phyloP scores from a whole-genome alignment of 108 stramenopile species.

The Cylindrotheca fusiformis region DNA sequence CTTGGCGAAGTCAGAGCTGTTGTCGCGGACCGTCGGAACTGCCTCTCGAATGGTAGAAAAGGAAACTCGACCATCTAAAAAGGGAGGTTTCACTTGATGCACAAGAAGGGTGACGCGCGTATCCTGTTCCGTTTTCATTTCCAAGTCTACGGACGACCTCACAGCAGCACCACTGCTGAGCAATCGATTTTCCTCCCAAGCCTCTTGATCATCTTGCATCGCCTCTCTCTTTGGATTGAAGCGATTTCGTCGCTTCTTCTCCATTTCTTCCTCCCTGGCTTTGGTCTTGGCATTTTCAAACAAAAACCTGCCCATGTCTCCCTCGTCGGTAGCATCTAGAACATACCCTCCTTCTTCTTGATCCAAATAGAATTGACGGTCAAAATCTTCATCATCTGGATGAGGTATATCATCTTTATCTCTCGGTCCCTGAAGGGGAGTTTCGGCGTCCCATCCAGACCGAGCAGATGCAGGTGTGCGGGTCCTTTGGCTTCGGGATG shows the following conservation, averaged over 20 bases:
- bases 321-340: conserved; percentile 25
- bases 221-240: conserved; percentile 63
- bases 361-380: conserved; percentile 88
- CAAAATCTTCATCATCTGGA: conserved; percentile 66
- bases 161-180: conserved; percentile 85
- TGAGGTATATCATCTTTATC: conserved; percentile 9
- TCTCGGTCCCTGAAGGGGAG: conserved; percentile 18
- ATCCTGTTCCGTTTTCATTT: conserved; percentile 64
- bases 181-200: conserved; percentile 95
- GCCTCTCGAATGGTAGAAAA: conserved; percentile 84
- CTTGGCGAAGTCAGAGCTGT: conserved; percentile 88
- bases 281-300: conserved; percentile 76
- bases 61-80: conserved; percentile 77
- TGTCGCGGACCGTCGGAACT: conserved; percentile 86
- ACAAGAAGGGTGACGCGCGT: conserved; percentile 82
- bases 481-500: not conserved
- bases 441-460: conserved; percentile 34
- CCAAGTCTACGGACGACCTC: conserved; percentile 66
- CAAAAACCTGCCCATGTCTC: conserved; percentile 73
- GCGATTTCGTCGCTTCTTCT: conserved; percentile 38
- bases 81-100: conserved; percentile 97
- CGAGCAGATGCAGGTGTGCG: conserved; percentile 1
- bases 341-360: conserved; percentile 79
- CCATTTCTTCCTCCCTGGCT: conserved; percentile 83
- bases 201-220: conserved; percentile 90